A percentile compares a stretch with the other conserved stretches of the same genome.
Conservation (phyloP, 805 yeast species). For the Yarrowia divulgata region DNA sequence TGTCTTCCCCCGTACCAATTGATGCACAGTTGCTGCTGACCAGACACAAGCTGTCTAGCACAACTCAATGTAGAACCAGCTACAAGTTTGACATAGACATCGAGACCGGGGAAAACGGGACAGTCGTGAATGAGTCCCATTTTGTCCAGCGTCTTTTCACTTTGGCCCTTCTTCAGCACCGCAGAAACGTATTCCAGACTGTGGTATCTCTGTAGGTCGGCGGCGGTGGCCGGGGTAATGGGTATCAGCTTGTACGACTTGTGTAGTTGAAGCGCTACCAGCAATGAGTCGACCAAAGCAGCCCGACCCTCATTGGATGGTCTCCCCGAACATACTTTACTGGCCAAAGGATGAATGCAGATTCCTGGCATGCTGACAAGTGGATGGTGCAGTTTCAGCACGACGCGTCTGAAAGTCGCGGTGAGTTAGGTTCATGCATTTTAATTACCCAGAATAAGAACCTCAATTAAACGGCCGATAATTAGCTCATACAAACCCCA, state of each 20-base stretch:
- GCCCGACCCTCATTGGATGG: constrained; percentile 37
- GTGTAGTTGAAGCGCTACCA: constrained; percentile 5
- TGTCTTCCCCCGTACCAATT: constrained; percentile 87
- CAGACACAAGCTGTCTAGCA: constrained; percentile 51
- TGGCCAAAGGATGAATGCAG: constrained; percentile 36
- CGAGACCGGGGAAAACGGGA: constrained; percentile 63
- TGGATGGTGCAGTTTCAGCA: background rate
- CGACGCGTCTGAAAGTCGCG: background rate
- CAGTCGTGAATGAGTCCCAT: constrained; percentile 68
- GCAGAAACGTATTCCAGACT: constrained; percentile 17
- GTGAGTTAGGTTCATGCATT: background rate
- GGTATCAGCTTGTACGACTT: constrained; percentile 25
- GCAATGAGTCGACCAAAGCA: constrained; percentile 12
- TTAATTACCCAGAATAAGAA: too few relatives aligned
- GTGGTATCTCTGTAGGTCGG: constrained; percentile 27
- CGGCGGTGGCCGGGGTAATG: constrained; percentile 3
- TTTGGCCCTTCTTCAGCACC: constrained; percentile 6
- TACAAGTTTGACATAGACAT: constrained; percentile 57
- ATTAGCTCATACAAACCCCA: too few relatives aligned
- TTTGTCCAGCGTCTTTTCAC: constrained; percentile 19
- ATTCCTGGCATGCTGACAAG: constrained; percentile 28
- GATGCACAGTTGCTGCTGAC: constrained; percentile 53
- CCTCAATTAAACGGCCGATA: too few relatives aligned
- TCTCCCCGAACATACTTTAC: constrained; percentile 23
- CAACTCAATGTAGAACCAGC: constrained; percentile 68